phyloP scores from a whole-genome alignment of 2,329 filamentous ascomycete genomes.

The Phialophora tarda region DNA sequence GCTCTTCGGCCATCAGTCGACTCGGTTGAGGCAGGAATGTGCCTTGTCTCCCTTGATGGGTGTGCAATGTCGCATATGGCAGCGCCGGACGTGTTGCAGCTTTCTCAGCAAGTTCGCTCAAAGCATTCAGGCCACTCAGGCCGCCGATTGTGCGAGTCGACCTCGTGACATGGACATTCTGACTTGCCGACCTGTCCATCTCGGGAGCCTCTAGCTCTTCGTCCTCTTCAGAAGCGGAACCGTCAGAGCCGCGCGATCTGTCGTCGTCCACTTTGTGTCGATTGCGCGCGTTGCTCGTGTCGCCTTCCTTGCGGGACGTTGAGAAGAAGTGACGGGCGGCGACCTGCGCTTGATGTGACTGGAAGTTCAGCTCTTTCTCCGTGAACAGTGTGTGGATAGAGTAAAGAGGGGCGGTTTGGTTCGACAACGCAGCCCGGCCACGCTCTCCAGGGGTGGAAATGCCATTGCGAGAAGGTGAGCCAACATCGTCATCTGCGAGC shows the following conservation, averaged over 20 bases:
- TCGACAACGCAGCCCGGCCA: conserved; percentile 57
- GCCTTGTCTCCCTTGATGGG: conserved; percentile 51
- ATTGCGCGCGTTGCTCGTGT: conserved; percentile 40
- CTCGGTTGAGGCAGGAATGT: conserved; percentile 49
- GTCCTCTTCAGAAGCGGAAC: conserved; percentile 50
- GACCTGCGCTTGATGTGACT: conserved; percentile 65
- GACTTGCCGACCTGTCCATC: conserved; percentile 66
- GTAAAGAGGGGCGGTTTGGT: conserved; percentile 65
- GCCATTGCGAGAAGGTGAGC: conserved; percentile 62
- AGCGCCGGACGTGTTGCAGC: conserved; percentile 53
- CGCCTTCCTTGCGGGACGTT: conserved; percentile 52
- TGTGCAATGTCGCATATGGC: conserved; percentile 54
- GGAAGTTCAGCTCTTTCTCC: conserved; percentile 68
- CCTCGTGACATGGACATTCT: conserved; percentile 62
- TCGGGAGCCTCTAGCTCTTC: conserved; percentile 55
- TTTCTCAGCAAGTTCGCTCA: conserved; percentile 62
- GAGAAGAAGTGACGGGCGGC: conserved; percentile 65
- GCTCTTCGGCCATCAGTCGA: conserved; percentile 53
- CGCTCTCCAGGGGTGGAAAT: conserved; percentile 58
- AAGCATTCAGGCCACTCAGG: conserved; percentile 58
- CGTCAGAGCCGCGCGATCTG: conserved; percentile 49
- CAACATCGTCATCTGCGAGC: conserved; percentile 62
- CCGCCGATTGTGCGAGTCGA: conserved; percentile 58
- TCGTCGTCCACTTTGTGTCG: conserved; percentile 49
- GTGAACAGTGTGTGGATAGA: conserved; percentile 69